Percentiles rank a stretch among this genome's conserved stretches.
Evolutionary conservation across 345 rosid species (phyloP).

Genomic region (Acer campestre): DNA sequence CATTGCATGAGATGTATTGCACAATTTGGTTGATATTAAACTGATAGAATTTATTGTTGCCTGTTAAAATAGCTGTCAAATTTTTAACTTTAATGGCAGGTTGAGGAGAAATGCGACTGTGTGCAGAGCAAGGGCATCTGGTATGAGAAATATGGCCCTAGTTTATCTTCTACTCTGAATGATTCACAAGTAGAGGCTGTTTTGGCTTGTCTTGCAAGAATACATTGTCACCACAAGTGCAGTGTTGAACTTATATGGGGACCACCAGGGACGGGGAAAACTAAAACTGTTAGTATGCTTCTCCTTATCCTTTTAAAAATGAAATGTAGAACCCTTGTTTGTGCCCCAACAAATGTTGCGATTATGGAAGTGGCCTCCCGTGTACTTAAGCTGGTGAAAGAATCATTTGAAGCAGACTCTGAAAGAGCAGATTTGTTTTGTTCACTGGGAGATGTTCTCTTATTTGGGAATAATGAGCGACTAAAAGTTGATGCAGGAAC

Average conservation of each 20-base stretch:
- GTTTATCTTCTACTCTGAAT: background rate
- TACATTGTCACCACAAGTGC: background rate
- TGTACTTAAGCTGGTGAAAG: background rate
- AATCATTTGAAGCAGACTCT: background rate
- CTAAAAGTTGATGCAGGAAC: slow-evolving; percentile 15
- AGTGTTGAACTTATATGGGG: background rate
- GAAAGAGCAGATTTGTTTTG: background rate
- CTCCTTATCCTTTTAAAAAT: background rate
- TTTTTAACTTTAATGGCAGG: background rate
- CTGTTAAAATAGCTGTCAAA: too few relatives aligned
- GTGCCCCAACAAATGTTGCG: background rate
- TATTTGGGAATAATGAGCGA: slow-evolving; percentile 26
- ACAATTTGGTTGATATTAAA: background rate
- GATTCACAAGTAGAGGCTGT: background rate
- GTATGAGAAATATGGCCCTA: background rate
- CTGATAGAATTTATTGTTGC: too few relatives aligned
- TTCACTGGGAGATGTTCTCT: slow-evolving; percentile 18
- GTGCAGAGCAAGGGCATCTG: background rate
- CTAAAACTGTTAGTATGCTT: background rate
- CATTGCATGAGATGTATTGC: background rate
- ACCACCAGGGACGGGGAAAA: background rate
- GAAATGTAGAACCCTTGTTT: background rate
- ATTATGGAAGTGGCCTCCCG: background rate
- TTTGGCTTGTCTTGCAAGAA: background rate
- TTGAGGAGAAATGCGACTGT: background rate